These are phyloP conservation scores for Penicillium occitanis DNA, from an alignment of 2,329 filamentous ascomycete genomes.

Conservation along the genomic window DNA sequence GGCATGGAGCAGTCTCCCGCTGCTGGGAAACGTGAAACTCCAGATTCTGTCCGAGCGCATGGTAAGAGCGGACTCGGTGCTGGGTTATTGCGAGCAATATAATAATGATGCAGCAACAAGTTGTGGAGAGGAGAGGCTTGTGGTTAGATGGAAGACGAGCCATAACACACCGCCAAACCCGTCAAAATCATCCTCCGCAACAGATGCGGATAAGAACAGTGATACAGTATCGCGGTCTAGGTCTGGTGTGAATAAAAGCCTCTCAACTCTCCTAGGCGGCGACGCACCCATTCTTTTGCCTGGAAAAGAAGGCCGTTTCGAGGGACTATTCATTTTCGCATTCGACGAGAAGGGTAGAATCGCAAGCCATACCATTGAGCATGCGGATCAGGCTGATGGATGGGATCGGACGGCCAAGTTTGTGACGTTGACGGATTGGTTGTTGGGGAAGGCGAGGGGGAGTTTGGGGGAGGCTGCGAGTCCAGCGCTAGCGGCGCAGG, in stretches of 20 bases:
- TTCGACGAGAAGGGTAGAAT: slow-evolving; percentile 87
- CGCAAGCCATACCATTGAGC: slow-evolving; percentile 87
- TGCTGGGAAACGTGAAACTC: slow-evolving; percentile 85
- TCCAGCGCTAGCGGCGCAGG: slow-evolving; percentile 33
- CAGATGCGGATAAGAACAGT: too few species aligned
- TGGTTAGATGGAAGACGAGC: slow-evolving; percentile 84
- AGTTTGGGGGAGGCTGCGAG: slow-evolving; percentile 26
- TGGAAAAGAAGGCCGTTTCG: slow-evolving; percentile 73
- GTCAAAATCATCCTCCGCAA: background rate
- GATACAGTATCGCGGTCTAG: slow-evolving; percentile 24
- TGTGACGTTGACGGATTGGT: slow-evolving; percentile 90
- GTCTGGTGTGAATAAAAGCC: slow-evolving; percentile 39
- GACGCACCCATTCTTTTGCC: slow-evolving; percentile 51
- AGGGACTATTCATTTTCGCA: slow-evolving; percentile 90
- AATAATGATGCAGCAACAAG: slow-evolving; percentile 24
- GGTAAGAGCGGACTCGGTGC: slow-evolving; percentile 55
- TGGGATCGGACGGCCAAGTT: slow-evolving; percentile 85
- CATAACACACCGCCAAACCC: slow-evolving; percentile 26
- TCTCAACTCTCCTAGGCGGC: slow-evolving; percentile 53
- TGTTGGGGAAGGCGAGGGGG: slow-evolving; percentile 73
- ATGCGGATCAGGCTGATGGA: slow-evolving; percentile 77
- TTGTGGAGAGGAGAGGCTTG: slow-evolving; percentile 68
- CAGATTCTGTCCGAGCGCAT: slow-evolving; percentile 89
- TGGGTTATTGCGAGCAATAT: slow-evolving; percentile 29
- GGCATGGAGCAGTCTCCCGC: slow-evolving; percentile 88